phyloP scores from a whole-genome alignment of 1,284 basidiomycete species.

The Fomitopsis pinicola region DNA sequence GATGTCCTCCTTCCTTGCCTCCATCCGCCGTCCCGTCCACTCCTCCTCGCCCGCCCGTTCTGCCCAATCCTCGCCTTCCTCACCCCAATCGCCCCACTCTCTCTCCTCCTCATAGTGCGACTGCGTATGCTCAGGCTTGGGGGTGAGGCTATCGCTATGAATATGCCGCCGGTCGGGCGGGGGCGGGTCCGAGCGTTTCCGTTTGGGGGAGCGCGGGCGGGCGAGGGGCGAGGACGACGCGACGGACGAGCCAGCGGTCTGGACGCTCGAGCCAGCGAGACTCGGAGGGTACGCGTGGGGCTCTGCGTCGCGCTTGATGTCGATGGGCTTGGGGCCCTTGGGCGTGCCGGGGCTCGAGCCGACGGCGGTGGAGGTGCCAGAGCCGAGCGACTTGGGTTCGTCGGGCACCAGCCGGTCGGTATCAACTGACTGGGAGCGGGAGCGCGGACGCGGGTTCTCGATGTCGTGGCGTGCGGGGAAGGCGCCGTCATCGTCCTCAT shows the following conservation, averaged over 20 bases:
- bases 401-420: conserved; percentile 13
- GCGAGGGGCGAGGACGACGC: conserved; percentile 8
- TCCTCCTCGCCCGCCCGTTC: conserved; percentile 43
- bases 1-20: conserved; percentile 31
- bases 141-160: background rate
- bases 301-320: conserved; percentile 8
- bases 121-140: background rate
- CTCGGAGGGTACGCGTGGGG: conserved; percentile 61
- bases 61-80: conserved; percentile 53
- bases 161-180: background rate
- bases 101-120: conserved; percentile 2
- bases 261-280: conserved; percentile 35
- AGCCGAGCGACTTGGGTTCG: conserved; percentile 29
- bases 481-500: conserved; percentile 40
- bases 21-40: conserved; percentile 40
- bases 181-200: conserved; percentile 3
- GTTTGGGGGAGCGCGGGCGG: conserved; percentile 4
- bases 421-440: conserved; percentile 30
- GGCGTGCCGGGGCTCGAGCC: conserved; percentile 30
- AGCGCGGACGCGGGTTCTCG: conserved; percentile 35
- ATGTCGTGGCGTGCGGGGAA: conserved; percentile 35
- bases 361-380: conserved; percentile 22
- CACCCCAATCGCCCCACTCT: conserved; percentile 51
- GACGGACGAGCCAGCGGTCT: conserved; percentile 31
- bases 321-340: conserved; percentile 24